Evolutionary conservation across 306 rosid species (phyloP).

Genomic region (Abrus pulchellus): DNA sequence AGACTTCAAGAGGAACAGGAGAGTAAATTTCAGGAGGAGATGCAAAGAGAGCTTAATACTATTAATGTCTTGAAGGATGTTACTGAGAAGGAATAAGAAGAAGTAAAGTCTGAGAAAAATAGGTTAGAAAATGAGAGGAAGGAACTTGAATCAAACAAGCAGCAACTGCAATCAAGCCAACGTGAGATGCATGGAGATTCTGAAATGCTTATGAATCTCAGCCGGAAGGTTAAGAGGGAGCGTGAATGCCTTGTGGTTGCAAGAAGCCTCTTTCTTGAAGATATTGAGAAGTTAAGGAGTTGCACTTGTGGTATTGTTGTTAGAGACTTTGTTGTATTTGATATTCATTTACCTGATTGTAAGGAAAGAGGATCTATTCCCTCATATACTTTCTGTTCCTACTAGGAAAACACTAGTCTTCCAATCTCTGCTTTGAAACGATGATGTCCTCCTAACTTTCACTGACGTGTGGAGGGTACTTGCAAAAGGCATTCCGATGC

Average conservation of each 20-base stretch:
- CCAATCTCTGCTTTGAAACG: no score
- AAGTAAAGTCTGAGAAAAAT: constrained; percentile 61
- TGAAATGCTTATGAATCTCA: constrained; percentile 73
- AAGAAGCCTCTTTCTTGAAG: constrained; percentile 64
- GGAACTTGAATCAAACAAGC: constrained; percentile 66
- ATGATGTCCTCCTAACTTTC: no score
- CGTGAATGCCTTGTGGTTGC: constrained; percentile 75
- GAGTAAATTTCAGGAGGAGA: constrained; percentile 75
- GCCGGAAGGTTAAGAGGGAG: constrained; percentile 79
- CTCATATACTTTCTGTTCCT: constrained; percentile 44
- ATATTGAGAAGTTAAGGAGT: constrained; percentile 80
- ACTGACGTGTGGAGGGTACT: no score
- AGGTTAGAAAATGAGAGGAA: constrained; percentile 68
- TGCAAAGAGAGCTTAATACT: constrained; percentile 64
- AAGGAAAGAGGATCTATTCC: constrained; percentile 51
- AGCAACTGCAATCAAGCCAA: constrained; percentile 67
- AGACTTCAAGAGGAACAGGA: constrained; percentile 60
- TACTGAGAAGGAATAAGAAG: constrained; percentile 74
- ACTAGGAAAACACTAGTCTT: no score
- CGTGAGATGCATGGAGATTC: constrained; percentile 80
- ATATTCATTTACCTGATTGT: constrained; percentile 66
- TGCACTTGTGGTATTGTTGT: constrained; percentile 77
- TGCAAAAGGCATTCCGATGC: no score
- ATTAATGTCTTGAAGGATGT: constrained; percentile 65
- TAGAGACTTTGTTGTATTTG: constrained; percentile 69